Base-by-base conservation (phyloP, 805 yeast genomes). In the Cyberlindnera saturnus region DNA sequence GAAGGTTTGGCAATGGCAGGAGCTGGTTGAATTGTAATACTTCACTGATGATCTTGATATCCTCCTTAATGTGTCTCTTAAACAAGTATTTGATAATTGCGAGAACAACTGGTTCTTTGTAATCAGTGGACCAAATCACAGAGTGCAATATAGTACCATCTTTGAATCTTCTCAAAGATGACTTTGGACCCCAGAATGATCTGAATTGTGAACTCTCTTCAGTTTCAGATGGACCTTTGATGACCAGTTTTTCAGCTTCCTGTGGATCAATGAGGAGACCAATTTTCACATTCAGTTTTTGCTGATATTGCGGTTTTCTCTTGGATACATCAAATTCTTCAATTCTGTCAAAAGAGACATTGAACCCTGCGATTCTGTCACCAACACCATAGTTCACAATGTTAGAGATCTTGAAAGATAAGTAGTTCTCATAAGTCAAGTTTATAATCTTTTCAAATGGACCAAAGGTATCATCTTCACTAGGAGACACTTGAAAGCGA, bases 101-200 rank as follows among this genome's bases (percentile, higher is more conserved):
- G 4, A 79, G 61, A 13, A 81, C 78, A 6, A 88, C 72, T 1
- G 93, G 83, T 43, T 77, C 81, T 18, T 70, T 66, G 17, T 75
- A 63, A 6, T 76, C 67, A 5, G 75, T 66, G 5, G 69, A 64
- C 98, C 98, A 93, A 28, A 89, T 83, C 43, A 93, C 95, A 61
- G 96, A 86, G 64, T 93, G 95, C 48, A 79, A 82, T 46, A 93
- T 89, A 4, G 83, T 71, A 32, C 97, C 97, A 64, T 93, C 96
- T 58, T 86, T 89, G 68, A 91, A 93, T 60, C 93, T 79, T 69
- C 99, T 79, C 43, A 93, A 70, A 13, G 93, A 86, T 0, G 95
- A 80, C 51, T 78, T 82, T 9, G 75, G 58, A 10, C 97, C 97
- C 99, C 99, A 93, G 59, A 93, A 90, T 6, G 77, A 66, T 51